A percentile compares a stretch with the other conserved stretches of the same genome.
Conservation (phyloP, 2,329 filamentous ascomycete genomes). For the Claviceps monticola region DNA sequence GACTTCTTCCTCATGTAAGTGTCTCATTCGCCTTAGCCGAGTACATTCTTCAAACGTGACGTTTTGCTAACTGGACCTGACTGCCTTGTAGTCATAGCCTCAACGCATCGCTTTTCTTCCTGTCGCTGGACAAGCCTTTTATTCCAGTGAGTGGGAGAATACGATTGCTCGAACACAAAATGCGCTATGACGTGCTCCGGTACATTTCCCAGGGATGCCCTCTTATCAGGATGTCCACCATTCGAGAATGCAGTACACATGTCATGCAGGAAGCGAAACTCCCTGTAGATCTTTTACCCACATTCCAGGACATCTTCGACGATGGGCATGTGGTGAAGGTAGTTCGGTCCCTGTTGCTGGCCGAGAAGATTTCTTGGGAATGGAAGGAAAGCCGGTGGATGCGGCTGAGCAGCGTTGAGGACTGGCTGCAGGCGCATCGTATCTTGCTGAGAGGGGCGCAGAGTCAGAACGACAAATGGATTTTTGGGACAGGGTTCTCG, state of each 20-base stretch:
- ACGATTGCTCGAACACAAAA: conserved; percentile 71
- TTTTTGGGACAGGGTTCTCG: conserved; percentile 47
- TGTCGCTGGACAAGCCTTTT: conserved; percentile 51
- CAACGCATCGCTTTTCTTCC: conserved; percentile 60
- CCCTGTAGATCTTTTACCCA: conserved; percentile 33
- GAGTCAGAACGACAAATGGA: conserved; percentile 39
- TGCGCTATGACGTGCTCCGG: conserved; percentile 56
- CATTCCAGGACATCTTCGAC: conserved; percentile 41
- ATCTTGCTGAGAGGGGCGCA: conserved; percentile 51
- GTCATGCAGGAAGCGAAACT: conserved; percentile 23
- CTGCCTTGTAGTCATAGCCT: conserved; percentile 54
- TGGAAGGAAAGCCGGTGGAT: conserved; percentile 35
- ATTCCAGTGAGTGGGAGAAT: conserved; percentile 46
- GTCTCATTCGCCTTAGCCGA: neutral
- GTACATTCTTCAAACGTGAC: too few relatives aligned
- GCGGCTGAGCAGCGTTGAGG: conserved; percentile 36
- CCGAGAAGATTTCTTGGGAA: conserved; percentile 33
- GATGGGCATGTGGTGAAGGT: conserved; percentile 77
- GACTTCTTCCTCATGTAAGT: conserved; percentile 59
- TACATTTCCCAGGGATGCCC: conserved; percentile 59
- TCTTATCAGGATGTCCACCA: conserved; percentile 26
- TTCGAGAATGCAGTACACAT: conserved; percentile 45
- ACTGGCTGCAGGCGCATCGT: conserved; percentile 47
- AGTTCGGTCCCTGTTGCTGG: conserved; percentile 53
- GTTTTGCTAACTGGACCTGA: neutral